Evolutionary conservation across 768 basidiomycete species (phyloP).

Genomic region (Filobasidium floriforme): DNA sequence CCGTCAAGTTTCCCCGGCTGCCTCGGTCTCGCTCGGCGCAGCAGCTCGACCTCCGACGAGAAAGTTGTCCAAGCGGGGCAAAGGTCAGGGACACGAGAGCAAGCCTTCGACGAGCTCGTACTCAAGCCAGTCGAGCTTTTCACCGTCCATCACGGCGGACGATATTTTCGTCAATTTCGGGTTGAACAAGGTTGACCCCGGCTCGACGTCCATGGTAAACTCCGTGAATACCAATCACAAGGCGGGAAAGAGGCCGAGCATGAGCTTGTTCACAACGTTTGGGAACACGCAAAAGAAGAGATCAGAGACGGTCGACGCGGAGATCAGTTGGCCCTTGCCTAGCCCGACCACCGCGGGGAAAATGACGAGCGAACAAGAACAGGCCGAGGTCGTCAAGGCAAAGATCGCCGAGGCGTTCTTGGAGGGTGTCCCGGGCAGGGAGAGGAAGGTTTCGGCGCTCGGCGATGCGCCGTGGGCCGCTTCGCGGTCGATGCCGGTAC

Average conservation of each 20-base stretch:
- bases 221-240: too few species aligned
- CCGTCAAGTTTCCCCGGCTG: not conserved
- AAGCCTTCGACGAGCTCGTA: not conserved
- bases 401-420: not conserved
- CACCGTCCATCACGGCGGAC: not conserved
- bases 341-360: not conserved
- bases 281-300: not conserved
- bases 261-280: not conserved
- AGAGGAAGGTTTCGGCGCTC: too few species aligned
- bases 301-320: not conserved
- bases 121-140: not conserved
- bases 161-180: constrained; percentile 1
- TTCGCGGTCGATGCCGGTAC: too few species aligned
- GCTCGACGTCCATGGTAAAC: too few species aligned
- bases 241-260: too few species aligned
- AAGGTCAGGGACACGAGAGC: not conserved
- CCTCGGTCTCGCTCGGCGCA: not conserved
- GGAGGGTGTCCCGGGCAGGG: not conserved
- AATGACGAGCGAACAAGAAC: not conserved
- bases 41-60: not conserved
- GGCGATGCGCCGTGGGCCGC: too few species aligned
- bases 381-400: not conserved
- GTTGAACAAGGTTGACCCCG: not conserved
- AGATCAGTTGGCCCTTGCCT: constrained; percentile 5
- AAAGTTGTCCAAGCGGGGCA: too few species aligned